Evolutionary conservation across 306 rosid species (phyloP).

Genomic region (Acmispon strigosus): DNA sequence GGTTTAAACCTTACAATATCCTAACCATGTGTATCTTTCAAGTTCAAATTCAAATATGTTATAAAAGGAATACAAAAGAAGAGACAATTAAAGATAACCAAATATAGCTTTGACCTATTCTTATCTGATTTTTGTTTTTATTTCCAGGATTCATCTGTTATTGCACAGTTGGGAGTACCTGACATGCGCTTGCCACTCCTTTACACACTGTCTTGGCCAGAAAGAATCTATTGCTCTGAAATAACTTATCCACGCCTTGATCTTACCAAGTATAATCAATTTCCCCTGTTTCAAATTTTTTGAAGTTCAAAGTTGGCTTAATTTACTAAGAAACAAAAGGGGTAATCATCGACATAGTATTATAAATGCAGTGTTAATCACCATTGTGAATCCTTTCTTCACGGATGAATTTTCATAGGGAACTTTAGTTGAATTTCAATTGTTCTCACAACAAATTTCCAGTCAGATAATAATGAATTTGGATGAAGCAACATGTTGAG

Average conservation of each 20-base stretch:
- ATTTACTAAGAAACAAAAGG: not conserved
- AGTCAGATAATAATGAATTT: not conserved
- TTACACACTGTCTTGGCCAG: conserved; percentile 87
- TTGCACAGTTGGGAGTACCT: conserved; percentile 85
- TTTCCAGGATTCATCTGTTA: conserved; percentile 79
- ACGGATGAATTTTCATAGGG: not conserved
- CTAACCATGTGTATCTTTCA: not conserved
- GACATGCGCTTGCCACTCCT: conserved; percentile 86
- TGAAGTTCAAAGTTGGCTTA: not conserved
- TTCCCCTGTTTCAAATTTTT: conserved; percentile 4
- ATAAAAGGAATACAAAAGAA: not conserved
- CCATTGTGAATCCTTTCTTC: not conserved
- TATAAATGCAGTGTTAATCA: not conserved
- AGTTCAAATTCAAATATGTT: not conserved
- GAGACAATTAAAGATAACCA: not conserved
- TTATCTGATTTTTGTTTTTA: not conserved
- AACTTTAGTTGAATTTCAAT: not conserved
- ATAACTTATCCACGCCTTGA: conserved; percentile 86
- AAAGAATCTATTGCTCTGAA: conserved; percentile 80
- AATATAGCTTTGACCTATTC: not conserved
- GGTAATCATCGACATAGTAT: not conserved
- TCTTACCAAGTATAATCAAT: conserved; percentile 64
- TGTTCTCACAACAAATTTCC: not conserved
- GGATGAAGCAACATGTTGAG: no score
- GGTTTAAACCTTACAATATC: conserved; percentile 33